phyloP scores from a whole-genome alignment of 2,329 filamentous ascomycete genomes.

The Phialocephala subalpina region DNA sequence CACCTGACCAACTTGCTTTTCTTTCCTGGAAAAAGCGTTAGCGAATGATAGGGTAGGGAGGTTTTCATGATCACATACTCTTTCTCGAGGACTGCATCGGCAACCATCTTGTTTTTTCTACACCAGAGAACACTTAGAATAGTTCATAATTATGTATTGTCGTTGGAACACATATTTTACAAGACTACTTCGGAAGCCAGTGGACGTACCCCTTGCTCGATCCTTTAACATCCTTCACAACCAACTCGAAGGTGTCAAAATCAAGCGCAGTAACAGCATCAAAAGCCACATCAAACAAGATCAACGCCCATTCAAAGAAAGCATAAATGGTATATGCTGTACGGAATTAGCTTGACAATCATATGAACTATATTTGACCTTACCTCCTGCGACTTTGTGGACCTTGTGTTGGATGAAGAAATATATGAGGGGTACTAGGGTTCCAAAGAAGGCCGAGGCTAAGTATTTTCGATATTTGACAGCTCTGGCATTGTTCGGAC shows the following conservation, averaged over 20 bases:
- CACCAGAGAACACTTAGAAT: slow-evolving; percentile 44
- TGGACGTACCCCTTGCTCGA: slow-evolving; percentile 97
- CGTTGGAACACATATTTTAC: slow-evolving; percentile 52
- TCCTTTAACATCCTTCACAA: slow-evolving; percentile 88
- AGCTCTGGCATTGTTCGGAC: slow-evolving; percentile 82
- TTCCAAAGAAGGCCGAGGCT: slow-evolving; percentile 86
- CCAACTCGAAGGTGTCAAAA: slow-evolving; percentile 87
- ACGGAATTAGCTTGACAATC: slow-evolving; percentile 35
- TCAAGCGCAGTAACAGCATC: slow-evolving; percentile 94
- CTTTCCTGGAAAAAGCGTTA: slow-evolving; percentile 65
- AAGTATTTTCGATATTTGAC: slow-evolving; percentile 90
- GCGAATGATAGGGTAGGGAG: slow-evolving; percentile 38
- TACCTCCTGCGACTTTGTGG: slow-evolving; percentile 91
- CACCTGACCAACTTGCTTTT: slow-evolving; percentile 74
- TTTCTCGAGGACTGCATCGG: slow-evolving; percentile 69
- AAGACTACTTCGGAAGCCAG: slow-evolving; percentile 88
- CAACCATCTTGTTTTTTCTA: slow-evolving; percentile 52
- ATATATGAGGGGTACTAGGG: slow-evolving; percentile 88
- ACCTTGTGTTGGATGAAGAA: slow-evolving; percentile 99
- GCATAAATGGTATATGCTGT: slow-evolving; percentile 95
- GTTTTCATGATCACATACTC: slow-evolving; percentile 64
- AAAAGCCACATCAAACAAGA: slow-evolving; percentile 94
- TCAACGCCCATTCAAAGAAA: slow-evolving; percentile 97
- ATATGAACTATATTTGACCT: slow-evolving; percentile 42
- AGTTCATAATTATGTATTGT: slow-evolving; percentile 38